phyloP scores from a whole-genome alignment of 1,284 basidiomycete genomes.

The Tylopilus sp. region DNA sequence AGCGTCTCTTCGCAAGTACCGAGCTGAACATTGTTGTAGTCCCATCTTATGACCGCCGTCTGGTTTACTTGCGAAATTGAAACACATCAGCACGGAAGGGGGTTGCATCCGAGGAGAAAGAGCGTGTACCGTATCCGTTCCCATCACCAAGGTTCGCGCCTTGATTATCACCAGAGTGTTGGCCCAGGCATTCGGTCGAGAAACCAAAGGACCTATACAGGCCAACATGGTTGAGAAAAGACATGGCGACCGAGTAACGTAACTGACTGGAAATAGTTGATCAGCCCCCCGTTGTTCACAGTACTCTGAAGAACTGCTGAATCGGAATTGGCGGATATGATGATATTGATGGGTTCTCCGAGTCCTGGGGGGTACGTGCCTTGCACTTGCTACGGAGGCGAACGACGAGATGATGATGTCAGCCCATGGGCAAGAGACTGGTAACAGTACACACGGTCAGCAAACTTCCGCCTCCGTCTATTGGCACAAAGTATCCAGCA shows the following conservation, averaged over 20 bases:
- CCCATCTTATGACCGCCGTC: constrained; percentile 74
- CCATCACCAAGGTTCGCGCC: constrained; percentile 84
- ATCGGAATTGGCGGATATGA: constrained; percentile 83
- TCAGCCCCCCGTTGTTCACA: constrained; percentile 65
- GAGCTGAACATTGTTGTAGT: constrained; percentile 71
- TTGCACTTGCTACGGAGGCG: constrained; percentile 45
- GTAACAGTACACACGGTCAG: constrained; percentile 40
- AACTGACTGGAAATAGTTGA: constrained; percentile 72
- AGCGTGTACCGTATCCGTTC: constrained; percentile 54
- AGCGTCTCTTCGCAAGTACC: constrained; percentile 85
- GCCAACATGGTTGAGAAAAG: constrained; percentile 7
- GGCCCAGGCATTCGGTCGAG: constrained; percentile 80
- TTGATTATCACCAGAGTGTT: constrained; percentile 70
- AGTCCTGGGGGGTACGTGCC: constrained; percentile 69
- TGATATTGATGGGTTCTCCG: constrained; percentile 87
- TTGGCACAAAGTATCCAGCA: constrained; percentile 46
- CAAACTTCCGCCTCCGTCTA: constrained; percentile 41
- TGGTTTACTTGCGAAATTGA: constrained; percentile 55
- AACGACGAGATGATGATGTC: constrained; percentile 1
- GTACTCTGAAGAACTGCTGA: constrained; percentile 63
- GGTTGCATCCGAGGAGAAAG: constrained; percentile 10
- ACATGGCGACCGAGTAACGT: not conserved
- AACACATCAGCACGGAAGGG: not conserved
- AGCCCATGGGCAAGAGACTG: not conserved
- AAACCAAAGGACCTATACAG: constrained; percentile 53